Evolutionary conservation across 2,329 filamentous ascomycete genomes (phyloP).

Genomic region (Fusarium continuum): DNA sequence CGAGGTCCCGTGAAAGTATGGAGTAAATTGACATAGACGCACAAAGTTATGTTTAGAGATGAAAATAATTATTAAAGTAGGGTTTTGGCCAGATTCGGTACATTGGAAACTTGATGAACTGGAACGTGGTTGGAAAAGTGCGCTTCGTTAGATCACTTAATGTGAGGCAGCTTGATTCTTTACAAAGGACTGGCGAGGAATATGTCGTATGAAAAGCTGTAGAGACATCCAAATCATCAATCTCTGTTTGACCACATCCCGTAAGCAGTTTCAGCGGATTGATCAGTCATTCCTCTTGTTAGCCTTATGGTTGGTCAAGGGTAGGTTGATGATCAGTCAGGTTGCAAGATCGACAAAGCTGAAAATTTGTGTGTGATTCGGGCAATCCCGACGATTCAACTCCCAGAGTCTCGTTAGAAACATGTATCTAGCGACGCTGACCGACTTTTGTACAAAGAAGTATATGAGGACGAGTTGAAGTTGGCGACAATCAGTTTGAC

Average conservation of each 20-base stretch:
- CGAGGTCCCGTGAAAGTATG: slow-evolving; percentile 19
- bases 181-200: neutral
- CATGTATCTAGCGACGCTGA: neutral
- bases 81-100: neutral
- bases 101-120: too few species aligned
- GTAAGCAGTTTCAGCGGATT: neutral
- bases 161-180: neutral
- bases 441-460: neutral
- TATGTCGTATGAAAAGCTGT: neutral
- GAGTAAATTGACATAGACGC: too few species aligned
- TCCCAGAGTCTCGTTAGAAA: neutral
- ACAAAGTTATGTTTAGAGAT: neutral
- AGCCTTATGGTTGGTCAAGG: slow-evolving; percentile 7
- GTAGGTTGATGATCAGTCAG: neutral
- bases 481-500: neutral
- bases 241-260: neutral
- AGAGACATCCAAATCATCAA: neutral
- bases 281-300: neutral
- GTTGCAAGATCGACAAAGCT: slow-evolving; percentile 3
- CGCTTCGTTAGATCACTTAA: neutral
- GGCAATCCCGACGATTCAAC: slow-evolving; percentile 2
- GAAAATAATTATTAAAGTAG: neutral
- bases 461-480: neutral
- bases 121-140: neutral
- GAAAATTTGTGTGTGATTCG: neutral